Evolutionary conservation across 768 basidiomycete species (phyloP), one percentile per base, ranked within the genome.

Genomic region (Leccinum ochraceum): DNA sequence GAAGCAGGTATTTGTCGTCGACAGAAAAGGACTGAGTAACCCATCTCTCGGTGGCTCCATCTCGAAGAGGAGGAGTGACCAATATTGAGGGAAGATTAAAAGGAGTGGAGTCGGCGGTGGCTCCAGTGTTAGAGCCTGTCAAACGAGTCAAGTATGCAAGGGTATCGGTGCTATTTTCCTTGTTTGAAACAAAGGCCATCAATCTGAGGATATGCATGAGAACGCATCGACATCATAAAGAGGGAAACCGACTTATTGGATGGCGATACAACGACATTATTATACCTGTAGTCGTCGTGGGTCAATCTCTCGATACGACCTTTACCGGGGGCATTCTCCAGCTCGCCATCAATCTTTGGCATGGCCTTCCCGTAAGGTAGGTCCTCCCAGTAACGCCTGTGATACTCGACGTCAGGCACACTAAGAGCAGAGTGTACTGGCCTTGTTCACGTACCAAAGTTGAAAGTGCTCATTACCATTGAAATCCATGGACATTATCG

Each of bases 301-400:
- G 79, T 80, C n/a, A 80, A 56, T 34, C 77, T 71, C 65, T 80
- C 78, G 50, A 79, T 71, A 16, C 79, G 76, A 14, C 78, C 75
- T 44, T 63, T 70, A 10, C 79, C 76, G 30, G 79, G 78, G 26
- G 63, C 51, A 60, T 79, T 79, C 57, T 76, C 69, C 16, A 78
- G 67, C 58, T 80, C 78, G 14, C 71, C 68, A 34, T 76, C 73
- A 32, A 79, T 72, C n/a, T 56, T 67, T 16, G 75, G 77, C 28
- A 79, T 54, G 20, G 62, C 61, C 7, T 58, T 62, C 8, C 69
- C 61, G 17, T 66, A 67, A 37, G 68, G 58, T 16, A 61, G 37
- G 34, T 80, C 75, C 53, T 79, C 78, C 79, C 79, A 80, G 64
- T 79, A 77, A 34, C 79, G 78, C 76, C 76, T 77, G 20, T 22